These are phyloP conservation scores for Tulasnella sp. DNA, from an alignment of 768 basidiomycete species.

Conservation along the genomic window DNA sequence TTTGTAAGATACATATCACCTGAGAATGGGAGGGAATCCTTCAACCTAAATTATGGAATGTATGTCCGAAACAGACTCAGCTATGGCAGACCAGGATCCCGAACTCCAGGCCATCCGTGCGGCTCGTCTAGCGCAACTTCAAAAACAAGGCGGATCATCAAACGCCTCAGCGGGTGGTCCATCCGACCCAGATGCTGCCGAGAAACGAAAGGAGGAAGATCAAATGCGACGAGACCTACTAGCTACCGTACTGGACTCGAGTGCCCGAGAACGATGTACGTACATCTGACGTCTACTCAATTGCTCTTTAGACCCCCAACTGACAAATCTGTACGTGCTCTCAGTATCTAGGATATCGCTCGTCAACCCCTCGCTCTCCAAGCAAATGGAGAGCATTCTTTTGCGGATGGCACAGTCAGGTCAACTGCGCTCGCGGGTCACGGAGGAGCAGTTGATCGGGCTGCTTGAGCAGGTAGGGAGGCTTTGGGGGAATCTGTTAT, in stretches of 20 bases:
- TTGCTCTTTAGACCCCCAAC: background rate
- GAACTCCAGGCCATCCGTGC: conserved; percentile 48
- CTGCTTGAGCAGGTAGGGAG: conserved; percentile 71
- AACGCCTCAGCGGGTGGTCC: conserved; percentile 35
- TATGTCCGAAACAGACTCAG: background rate
- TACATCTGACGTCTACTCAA: conserved; percentile 1
- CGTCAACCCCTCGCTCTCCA: conserved; percentile 76
- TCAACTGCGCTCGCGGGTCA: conserved; percentile 70
- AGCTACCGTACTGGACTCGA: conserved; percentile 69
- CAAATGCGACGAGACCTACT: conserved; percentile 73
- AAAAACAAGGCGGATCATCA: conserved; percentile 32
- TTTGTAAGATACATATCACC: background rate
- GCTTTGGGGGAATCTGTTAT: background rate
- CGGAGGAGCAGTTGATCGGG: conserved; percentile 77
- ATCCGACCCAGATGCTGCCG: conserved; percentile 46
- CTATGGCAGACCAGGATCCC: conserved; percentile 36
- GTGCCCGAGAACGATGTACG: conserved; percentile 77
- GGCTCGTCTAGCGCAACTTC: conserved; percentile 45
- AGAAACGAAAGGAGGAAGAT: conserved; percentile 48
- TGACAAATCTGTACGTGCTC: background rate
- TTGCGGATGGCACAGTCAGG: conserved; percentile 80
- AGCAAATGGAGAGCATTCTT: conserved; percentile 74
- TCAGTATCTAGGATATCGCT: conserved; percentile 82
- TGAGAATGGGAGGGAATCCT: background rate
- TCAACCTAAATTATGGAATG: background rate